A percentile compares a stretch with the other conserved stretches of the same genome.
phyloP scores from a whole-genome alignment of 495 filamentous ascomycete genomes.

The Opeltia flavorubescens region DNA sequence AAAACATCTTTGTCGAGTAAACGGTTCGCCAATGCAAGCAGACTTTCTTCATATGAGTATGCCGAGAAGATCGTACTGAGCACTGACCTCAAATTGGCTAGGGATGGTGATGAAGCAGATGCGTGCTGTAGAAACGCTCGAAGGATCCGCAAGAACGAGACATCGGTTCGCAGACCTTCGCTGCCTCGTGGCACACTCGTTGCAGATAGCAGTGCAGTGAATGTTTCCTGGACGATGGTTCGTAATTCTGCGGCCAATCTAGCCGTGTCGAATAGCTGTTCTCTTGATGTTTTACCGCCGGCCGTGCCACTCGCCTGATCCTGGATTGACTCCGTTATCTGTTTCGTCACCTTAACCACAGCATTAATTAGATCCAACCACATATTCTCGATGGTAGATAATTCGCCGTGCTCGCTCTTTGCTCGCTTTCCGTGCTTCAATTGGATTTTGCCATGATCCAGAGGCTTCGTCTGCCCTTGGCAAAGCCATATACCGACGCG shows the following conservation, averaged over 20 bases:
- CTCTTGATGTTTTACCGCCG: not conserved
- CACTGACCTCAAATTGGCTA: constrained; percentile 74
- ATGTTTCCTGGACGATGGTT: constrained; percentile 71
- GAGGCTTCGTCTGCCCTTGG: constrained; percentile 68
- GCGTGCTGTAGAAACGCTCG: constrained; percentile 81
- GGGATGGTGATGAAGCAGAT: constrained; percentile 63
- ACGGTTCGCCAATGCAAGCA: constrained; percentile 69
- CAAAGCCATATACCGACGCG: constrained; percentile 93
- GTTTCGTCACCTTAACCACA: constrained; percentile 66
- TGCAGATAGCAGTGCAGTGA: constrained; percentile 70
- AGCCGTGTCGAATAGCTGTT: constrained; percentile 7
- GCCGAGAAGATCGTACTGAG: constrained; percentile 83
- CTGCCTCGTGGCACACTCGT: constrained; percentile 29
- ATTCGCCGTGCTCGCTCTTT: constrained; percentile 38
- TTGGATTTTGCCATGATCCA: constrained; percentile 21
- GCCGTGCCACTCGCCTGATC: not conserved
- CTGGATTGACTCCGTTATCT: constrained; percentile 30
- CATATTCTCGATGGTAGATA: constrained; percentile 65
- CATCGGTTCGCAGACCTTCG: constrained; percentile 34
- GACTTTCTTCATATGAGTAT: constrained; percentile 83
- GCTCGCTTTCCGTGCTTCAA: constrained; percentile 28
- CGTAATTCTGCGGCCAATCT: constrained; percentile 53
- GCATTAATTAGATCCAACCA: constrained; percentile 87
- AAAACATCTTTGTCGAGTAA: constrained; percentile 86
- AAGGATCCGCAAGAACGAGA: constrained; percentile 80